phyloP scores from a whole-genome alignment of 306 rosid species.

The barrel medic (Medicago truncatula) region DNA sequence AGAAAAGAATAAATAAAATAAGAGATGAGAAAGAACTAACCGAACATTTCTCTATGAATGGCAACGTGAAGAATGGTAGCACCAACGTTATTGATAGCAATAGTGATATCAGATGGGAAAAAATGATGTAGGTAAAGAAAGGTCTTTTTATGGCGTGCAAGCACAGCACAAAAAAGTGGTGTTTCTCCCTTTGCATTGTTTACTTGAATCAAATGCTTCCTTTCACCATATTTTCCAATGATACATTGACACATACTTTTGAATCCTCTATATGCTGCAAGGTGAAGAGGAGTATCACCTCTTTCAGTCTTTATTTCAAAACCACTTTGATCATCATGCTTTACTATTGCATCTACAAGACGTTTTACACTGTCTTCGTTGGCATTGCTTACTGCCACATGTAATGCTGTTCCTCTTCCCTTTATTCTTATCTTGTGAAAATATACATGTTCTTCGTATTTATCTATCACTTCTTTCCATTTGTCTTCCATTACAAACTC shows the following conservation, averaged over 20 bases:
- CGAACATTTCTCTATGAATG: background rate
- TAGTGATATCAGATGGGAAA: background rate
- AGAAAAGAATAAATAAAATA: no score
- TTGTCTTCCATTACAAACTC: background rate
- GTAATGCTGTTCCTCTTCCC: background rate
- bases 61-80: background rate
- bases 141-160: background rate
- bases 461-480: background rate
- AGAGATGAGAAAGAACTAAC: background rate
- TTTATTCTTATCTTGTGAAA: background rate
- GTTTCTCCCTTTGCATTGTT: background rate
- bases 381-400: background rate
- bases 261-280: background rate
- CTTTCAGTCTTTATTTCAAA: background rate
- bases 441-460: background rate
- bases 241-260: background rate
- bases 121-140: background rate
- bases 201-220: background rate
- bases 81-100: background rate
- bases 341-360: background rate
- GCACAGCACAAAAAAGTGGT: background rate
- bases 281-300: background rate
- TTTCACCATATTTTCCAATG: background rate
- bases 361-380: accelerated
- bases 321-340: background rate